These are phyloP conservation scores for Colletotrichum sp. DNA, from an alignment of 2,329 filamentous ascomycete species.

Conservation along the genomic window DNA sequence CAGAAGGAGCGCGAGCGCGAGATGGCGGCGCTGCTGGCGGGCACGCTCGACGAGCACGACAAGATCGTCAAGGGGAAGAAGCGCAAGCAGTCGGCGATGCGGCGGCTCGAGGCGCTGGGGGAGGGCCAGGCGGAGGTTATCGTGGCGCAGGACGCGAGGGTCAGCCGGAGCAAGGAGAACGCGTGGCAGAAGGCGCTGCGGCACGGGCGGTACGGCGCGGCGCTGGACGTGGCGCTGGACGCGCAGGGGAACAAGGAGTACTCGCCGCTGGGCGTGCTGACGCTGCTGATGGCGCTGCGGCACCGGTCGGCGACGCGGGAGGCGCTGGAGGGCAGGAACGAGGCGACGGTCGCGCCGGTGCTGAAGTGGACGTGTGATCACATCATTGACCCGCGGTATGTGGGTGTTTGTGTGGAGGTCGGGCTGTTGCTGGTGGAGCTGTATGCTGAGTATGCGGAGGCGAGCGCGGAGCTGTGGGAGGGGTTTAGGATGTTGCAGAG, in stretches of 20 bases:
- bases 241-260: constrained; percentile 47
- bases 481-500: constrained; percentile 72
- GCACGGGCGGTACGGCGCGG: constrained; percentile 75
- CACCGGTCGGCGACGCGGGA: constrained; percentile 86
- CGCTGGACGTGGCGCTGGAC: constrained; percentile 80
- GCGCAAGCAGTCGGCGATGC: constrained; percentile 48
- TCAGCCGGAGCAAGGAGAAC: constrained; percentile 65
- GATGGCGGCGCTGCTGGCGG: constrained; percentile 82
- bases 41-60: constrained; percentile 80
- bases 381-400: constrained; percentile 82
- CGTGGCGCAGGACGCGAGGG: constrained; percentile 75
- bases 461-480: constrained; percentile 73
- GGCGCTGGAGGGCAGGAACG: constrained; percentile 81
- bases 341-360: constrained; percentile 80
- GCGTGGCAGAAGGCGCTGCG: constrained; percentile 84
- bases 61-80: constrained; percentile 74
- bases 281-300: constrained; percentile 81
- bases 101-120: constrained; percentile 78
- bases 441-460: constrained; percentile 80
- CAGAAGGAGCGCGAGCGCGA: constrained; percentile 81
- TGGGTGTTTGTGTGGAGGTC: constrained; percentile 82
- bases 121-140: constrained; percentile 83
- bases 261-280: constrained; percentile 67
- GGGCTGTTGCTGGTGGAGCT: constrained; percentile 84
- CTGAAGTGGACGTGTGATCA: constrained; percentile 82